Evolutionary conservation across 73 alveolate genomes (phyloP), one percentile per base, ranked within the genome.

Genomic region (Paramecium caudatum): DNA sequence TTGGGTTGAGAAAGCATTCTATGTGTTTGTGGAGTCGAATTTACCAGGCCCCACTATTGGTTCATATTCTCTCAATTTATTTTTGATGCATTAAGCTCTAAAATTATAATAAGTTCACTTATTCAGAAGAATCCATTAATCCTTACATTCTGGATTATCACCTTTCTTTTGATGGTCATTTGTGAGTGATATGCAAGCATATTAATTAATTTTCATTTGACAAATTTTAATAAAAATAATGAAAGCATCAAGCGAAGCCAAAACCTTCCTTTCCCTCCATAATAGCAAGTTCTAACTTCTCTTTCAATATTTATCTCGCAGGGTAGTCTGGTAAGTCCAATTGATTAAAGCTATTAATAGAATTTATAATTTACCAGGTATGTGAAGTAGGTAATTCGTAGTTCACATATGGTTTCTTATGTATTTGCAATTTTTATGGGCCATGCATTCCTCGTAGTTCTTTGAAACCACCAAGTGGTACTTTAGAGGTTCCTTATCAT

Each of bases 251-350:
- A 34, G 95, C 96, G 50, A 94, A 94, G 15, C 97, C 97, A 82
- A 94, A 94, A 34, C 97, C 97, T 88, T 94, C 97, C 17, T 94
- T 93, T 33, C 97, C 97, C 87, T 94, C 97, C 39, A 90, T 50
- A 16, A 91, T 91, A 8, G 97, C 97, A 80, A 91, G 62, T 50
- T 46, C 63, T 6, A 88, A 68, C 69, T 70, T 90, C 63, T 98
- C 99, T 34, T 96, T 93, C 84, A 98, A 94, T 49, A 98, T 92
- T 63, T 98, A 99, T 70, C 96, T 97, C 62, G 96, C 93, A 43
- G 99, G 99, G 82, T 98, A 98, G 45, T 98, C 99, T 49, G 99
- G 99, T 82, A 98, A 82, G 90, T 98, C 99, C 55, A 98, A 91
- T 94, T 97, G 83, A 62, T 91, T 91, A 48, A 91, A 68, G 47